Evolutionary conservation across 495 filamentous ascomycete genomes (phyloP), one percentile per base, ranked within the genome.

Genomic region (Talaromyces wortmannii): DNA sequence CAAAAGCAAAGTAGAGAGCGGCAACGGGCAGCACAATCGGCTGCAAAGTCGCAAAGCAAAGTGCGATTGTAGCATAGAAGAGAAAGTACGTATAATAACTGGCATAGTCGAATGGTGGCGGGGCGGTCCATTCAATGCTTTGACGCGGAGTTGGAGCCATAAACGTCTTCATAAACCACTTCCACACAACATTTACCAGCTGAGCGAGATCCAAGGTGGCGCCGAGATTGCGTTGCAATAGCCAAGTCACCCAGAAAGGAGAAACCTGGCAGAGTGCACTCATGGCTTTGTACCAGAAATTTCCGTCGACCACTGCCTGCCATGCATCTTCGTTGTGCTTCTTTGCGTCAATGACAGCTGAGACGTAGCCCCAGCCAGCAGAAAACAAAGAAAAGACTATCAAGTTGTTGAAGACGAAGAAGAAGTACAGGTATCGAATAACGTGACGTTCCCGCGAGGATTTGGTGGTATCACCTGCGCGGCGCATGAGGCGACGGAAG

Each of bases 331-430:
- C 63, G 16, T 81, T 70, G 0, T 76, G 71, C 2, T 77, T 63
- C 18, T 68, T 67, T 40, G 81, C 77, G 15, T 78, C 65, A 55
- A 95, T 74, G 52, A 94, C 84, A 7, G 72, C 77, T 0, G 83
- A 63, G 12, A 89, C 72, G 61, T 90, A 90, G 3, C 70, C 77
- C 86, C 89, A 96, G 8, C 89, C 69, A 12, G 87, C 84, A 1
- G 81, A 79, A 70, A 99, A 99, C 15, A 96, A 71, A 16, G 91
- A 95, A 73, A 97, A 97, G 55, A 97, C 84, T 61, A 97, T 70
- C 47, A 97, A 72, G 65, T 97, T 97, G 77, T 99, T 99, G 80
- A 99, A 89, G 47, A 97, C 83, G 72, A 97, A 97, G 72, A 99
- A 99, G 12, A 90, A 78, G 67, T 96, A 99, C 2, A 99, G 79